A percentile compares a stretch with the other conserved stretches of the same genome.
These are phyloP conservation scores for Malus hybrid DNA, from an alignment of 331 rosid genomes.

Conservation along the genomic window DNA sequence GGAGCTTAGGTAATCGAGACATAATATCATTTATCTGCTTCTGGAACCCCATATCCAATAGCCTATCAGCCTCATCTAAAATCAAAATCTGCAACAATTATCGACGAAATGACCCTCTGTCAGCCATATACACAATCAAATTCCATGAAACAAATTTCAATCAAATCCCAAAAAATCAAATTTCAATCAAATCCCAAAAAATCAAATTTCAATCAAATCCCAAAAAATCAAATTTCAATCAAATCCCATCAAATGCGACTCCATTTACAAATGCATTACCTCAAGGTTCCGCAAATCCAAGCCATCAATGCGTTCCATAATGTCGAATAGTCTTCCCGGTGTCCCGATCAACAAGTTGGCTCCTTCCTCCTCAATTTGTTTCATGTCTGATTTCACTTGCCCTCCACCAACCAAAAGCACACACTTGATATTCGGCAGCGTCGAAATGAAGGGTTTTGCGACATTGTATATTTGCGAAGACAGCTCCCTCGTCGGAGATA, in stretches of 20 bases:
- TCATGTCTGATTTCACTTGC: constrained; percentile 65
- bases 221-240: too few relatives aligned
- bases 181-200: too few relatives aligned
- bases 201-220: too few relatives aligned
- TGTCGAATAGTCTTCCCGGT: constrained; percentile 76
- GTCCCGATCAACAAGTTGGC: constrained; percentile 82
- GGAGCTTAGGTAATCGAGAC: constrained; percentile 71
- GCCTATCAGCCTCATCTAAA: constrained; percentile 84
- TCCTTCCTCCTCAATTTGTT: constrained; percentile 75
- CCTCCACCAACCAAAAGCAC: constrained; percentile 78
- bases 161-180: background rate
- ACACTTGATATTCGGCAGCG: constrained; percentile 50
- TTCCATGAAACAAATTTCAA: background rate
- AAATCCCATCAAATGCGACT: background rate
- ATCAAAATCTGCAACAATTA: constrained; percentile 51
- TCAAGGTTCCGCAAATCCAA: constrained; percentile 68
- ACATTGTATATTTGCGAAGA: constrained; percentile 74
- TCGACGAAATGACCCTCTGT: background rate
- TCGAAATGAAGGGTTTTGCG: constrained; percentile 71
- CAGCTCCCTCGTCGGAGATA: constrained; percentile 87
- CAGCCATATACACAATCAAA: background rate
- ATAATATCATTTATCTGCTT: constrained; percentile 68
- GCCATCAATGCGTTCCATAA: constrained; percentile 65
- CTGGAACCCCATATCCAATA: constrained; percentile 79
- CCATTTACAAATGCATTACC: constrained; percentile 28